phyloP scores from a whole-genome alignment of 495 filamentous ascomycete species.

The Tuber indicum region DNA sequence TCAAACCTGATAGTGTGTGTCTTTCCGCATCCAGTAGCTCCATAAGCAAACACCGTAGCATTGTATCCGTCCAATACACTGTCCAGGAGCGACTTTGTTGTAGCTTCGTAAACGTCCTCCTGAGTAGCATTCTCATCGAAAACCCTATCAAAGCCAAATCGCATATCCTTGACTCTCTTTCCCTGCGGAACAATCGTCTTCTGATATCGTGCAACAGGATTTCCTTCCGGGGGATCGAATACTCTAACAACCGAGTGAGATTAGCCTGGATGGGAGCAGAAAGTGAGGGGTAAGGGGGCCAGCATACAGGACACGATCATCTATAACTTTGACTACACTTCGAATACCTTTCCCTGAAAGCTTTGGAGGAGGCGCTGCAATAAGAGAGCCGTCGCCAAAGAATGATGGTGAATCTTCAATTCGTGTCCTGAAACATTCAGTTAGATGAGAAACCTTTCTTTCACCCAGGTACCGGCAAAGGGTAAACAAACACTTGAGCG shows the following conservation, averaged over 20 bases:
- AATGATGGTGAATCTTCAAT: conserved; percentile 84
- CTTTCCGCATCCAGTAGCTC: conserved; percentile 95
- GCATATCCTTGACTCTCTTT: conserved; percentile 95
- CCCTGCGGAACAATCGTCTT: conserved; percentile 73
- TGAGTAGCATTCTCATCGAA: conserved; percentile 96
- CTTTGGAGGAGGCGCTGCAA: conserved; percentile 73
- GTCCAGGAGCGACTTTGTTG: conserved; percentile 79
- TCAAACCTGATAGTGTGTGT: conserved; percentile 73
- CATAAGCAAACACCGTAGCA: conserved; percentile 97
- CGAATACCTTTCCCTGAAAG: conserved; percentile 79
- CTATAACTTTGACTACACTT: conserved; percentile 89
- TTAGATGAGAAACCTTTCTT: conserved; percentile 3
- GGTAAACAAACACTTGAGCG: conserved; percentile 54
- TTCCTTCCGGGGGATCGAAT: conserved; percentile 97
- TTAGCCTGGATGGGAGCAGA: conserved; percentile 19
- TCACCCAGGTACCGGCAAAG: neutral
- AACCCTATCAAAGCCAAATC: conserved; percentile 91
- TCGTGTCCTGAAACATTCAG: conserved; percentile 52
- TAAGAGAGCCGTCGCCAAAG: conserved; percentile 89
- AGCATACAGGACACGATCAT: conserved; percentile 89
- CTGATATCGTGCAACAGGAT: conserved; percentile 84
- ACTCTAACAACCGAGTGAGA: conserved; percentile 54
- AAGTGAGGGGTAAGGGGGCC: neutral
- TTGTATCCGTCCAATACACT: conserved; percentile 97
- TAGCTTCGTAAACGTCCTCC: conserved; percentile 91